Base-by-base conservation (phyloP, 805 yeast genomes). In the Wickerhamiella galacta region DNA sequence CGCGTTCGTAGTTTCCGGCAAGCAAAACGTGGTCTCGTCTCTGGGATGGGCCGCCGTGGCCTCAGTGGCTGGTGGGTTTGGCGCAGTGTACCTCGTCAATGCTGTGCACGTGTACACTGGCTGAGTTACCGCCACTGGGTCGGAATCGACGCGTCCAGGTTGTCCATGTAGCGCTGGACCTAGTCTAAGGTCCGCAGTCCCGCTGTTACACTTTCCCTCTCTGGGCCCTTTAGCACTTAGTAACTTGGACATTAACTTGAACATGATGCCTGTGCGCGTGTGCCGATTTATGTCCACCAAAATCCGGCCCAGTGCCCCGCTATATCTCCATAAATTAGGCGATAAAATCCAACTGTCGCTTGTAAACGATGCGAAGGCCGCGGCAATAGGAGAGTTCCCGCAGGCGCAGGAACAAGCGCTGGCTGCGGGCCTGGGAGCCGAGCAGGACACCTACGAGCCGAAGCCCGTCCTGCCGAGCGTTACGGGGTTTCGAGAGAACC, bases 101-200 rank as follows among this genome's bases (percentile, higher is more conserved):
- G 56, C 61, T 6, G 58, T 64, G 26, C 70, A 65, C 21, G 70
- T 65, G 2, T 65, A 65, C 42, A 58, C 63, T 21, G 49, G 49
- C 25, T 45, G 29, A 59, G 36, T 6, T 25, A 15, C 12, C 8
- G 11, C 18, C 11, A 9, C 18, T 6, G 12, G 28, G 28, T 5
- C 16, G 7, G 10, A 16, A 12, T 4, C 6, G 7, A 20, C 22
- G 11, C 7, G 22, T 11, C 11, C 22, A 20, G 10, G 10, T 8
- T 20, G 22, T 20, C 22, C 22, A 8, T 7, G 11, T 7, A 20
- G 22, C 22, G 11, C 11, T 20, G 22, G 11, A 20, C 7, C 10
- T 25, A 11, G 9, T 25, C 15, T 25, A 7, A 4, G 4, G 16
- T 7, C 14, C 16, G 16, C 16, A 5, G 15, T 7, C 16, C 16